Evolutionary conservation across 768 basidiomycete genomes (phyloP).

Genomic region (Lyophyllum atratum): DNA sequence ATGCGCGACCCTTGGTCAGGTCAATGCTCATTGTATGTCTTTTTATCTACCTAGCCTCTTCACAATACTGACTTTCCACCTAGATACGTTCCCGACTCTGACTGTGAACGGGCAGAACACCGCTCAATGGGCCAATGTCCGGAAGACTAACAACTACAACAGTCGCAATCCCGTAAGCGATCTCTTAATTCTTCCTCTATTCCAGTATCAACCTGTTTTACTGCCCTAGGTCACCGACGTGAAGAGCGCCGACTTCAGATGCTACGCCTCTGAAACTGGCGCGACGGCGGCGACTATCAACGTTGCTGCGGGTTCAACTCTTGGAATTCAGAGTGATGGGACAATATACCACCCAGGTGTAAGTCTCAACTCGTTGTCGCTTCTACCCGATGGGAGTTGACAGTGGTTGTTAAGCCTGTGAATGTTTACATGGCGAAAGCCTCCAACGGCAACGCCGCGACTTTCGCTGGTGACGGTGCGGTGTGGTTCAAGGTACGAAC

Average conservation of each 20-base stretch:
- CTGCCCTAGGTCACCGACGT: conserved; percentile 41
- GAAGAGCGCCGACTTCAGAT: conserved; percentile 47
- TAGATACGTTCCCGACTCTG: conserved; percentile 49
- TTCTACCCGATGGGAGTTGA: background rate
- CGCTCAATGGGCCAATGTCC: conserved; percentile 41
- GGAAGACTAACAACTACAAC: conserved; percentile 49
- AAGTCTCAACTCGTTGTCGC: conserved; percentile 7
- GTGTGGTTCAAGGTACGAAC: conserved; percentile 46
- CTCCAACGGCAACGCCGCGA: conserved; percentile 33
- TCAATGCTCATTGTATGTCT: conserved; percentile 14
- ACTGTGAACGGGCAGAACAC: conserved; percentile 39
- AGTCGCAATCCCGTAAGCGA: conserved; percentile 34
- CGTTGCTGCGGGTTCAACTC: conserved; percentile 44
- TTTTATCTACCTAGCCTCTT: background rate
- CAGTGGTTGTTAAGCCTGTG: conserved; percentile 6
- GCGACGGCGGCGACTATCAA: conserved; percentile 44
- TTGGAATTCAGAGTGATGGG: conserved; percentile 43
- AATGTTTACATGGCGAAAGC: conserved; percentile 49
- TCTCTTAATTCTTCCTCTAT: background rate
- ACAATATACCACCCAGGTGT: conserved; percentile 54
- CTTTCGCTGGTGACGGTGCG: conserved; percentile 43
- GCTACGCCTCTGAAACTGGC: conserved; percentile 42
- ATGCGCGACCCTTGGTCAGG: conserved; percentile 3
- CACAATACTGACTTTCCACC: background rate
- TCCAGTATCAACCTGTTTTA: conserved; percentile 10